phyloP scores from a whole-genome alignment of 257 asterid genomes.

The Perilla frutescens region DNA sequence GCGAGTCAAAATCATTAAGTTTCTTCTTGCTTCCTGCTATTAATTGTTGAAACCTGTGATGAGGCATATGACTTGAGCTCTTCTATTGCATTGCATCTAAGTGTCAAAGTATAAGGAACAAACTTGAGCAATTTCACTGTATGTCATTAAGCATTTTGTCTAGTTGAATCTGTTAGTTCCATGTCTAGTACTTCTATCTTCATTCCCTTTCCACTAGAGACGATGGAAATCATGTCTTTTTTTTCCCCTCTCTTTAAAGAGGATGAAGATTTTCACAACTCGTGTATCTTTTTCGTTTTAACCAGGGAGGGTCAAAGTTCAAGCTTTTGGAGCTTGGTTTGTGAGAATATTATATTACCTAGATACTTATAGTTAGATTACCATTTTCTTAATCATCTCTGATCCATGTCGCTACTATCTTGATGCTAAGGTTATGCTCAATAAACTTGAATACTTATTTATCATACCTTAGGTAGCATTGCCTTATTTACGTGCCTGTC shows the following conservation, averaged over 20 bases:
- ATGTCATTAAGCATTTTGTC: neutral
- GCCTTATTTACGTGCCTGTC: neutral
- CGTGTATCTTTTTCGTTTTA: neutral
- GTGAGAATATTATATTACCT: slow-evolving; percentile 17
- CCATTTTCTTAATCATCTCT: slow-evolving; percentile 18
- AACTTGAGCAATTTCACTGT: neutral
- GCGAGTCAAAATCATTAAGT: neutral
- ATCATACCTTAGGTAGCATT: neutral
- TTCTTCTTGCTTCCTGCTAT: slow-evolving; percentile 12
- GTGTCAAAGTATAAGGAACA: neutral
- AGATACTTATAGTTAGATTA: neutral
- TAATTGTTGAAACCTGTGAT: slow-evolving; percentile 17
- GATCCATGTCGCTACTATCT: neutral
- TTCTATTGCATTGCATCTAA: neutral
- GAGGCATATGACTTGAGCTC: neutral
- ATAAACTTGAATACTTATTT: neutral
- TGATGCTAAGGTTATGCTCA: neutral
- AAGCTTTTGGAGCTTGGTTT: slow-evolving; percentile 5
- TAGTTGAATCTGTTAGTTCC: neutral
- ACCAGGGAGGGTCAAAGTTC: neutral
- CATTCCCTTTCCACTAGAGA: no score
- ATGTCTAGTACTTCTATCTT: neutral
- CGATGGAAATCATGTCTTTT: neutral
- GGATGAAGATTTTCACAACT: neutral
- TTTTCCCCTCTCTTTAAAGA: neutral